Evolutionary conservation across 345 rosid genomes (phyloP), one percentile per base, ranked within the genome.

Genomic region (Laguncularia racemosa): DNA sequence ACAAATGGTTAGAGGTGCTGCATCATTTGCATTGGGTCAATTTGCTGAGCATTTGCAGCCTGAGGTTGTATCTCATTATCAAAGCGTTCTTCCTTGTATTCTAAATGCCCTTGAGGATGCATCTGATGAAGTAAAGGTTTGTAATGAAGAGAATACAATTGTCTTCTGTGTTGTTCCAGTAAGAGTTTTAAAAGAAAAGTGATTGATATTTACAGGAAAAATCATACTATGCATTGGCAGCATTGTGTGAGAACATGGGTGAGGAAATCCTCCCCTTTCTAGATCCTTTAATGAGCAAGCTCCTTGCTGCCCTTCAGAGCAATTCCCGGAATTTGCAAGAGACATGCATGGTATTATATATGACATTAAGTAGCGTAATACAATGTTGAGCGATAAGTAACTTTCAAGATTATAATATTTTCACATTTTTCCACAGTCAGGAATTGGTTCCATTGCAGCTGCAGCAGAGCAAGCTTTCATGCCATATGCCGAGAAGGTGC

Each of bases 11-110:
- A 78, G 99, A 74, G 99, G 99, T 59, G 99, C 96, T 76, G 90
- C 97, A 44, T 90, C 99, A 33, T 90, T 95, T 74, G 97, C 99
- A 20, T 71, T 95, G 71, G 99, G 99, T 59, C 99, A 95, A 64
- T 95, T 87, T 61, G 95, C 99, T 2, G 99, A 95, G 80, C 70
- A 95, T 84, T 84, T 95, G 71, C 99, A 95, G 78, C 99, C 99
- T 26, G 99, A 95, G 73, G 88, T 95, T 53, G 67, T 86, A 19
- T 76, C 88, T 61, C 95, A 85, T 67, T 75, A 88, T 72, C 89
- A 79, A 65, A 85, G 68, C 61, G 87, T 95, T 73, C 95, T 95
- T 70, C 97, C 97, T 44, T 88, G 96, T 74, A 78, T 95, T 63
- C 81, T 95, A 61, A 81, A 68, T 75, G 96, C 99, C 58, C 78